A percentile compares a stretch with the other conserved stretches of the same genome.
Evolutionary conservation across 2,329 filamentous ascomycete species (phyloP).

Genomic region (Colletotrichum kahawae): DNA sequence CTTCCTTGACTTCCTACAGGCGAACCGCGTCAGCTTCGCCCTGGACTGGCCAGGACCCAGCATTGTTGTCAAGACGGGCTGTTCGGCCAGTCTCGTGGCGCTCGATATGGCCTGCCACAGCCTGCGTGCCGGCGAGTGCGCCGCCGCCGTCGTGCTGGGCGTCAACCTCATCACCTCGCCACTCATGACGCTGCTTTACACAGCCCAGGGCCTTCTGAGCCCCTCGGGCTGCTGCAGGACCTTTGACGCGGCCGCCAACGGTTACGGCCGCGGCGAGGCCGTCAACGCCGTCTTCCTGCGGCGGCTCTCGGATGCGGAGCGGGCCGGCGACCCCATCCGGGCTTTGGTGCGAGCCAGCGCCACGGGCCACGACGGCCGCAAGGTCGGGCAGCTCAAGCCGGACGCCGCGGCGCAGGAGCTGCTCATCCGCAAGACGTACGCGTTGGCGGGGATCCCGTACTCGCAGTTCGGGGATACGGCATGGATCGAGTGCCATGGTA

Average conservation of each 20-base stretch:
- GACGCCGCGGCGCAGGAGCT: slow-evolving; percentile 36
- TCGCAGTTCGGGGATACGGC: neutral
- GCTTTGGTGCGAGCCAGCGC: slow-evolving; percentile 32
- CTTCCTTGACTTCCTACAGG: slow-evolving; percentile 21
- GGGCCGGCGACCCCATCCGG: slow-evolving; percentile 40
- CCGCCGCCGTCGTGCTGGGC: slow-evolving; percentile 26
- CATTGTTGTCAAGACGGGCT: slow-evolving; percentile 31
- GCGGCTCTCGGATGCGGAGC: slow-evolving; percentile 41
- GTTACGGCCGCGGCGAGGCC: slow-evolving; percentile 50
- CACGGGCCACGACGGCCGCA: slow-evolving; percentile 37
- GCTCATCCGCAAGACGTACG: slow-evolving; percentile 14
- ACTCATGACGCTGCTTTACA: slow-evolving; percentile 11
- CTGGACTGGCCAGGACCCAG: slow-evolving; percentile 16
- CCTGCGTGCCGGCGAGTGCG: slow-evolving; percentile 23
- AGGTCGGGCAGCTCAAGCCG: slow-evolving; percentile 42
- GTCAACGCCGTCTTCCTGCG: slow-evolving; percentile 44
- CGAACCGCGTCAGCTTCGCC: slow-evolving; percentile 26
- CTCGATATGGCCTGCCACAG: slow-evolving; percentile 27
- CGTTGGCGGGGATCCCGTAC: neutral
- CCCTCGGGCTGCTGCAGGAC: slow-evolving; percentile 21
- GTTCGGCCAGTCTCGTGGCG: slow-evolving; percentile 26
- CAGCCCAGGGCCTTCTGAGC: slow-evolving; percentile 14
- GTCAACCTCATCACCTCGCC: slow-evolving; percentile 32
- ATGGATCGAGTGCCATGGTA: slow-evolving; percentile 36
- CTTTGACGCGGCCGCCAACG: slow-evolving; percentile 42